Evolutionary conservation across 345 rosid genomes (phyloP).

Genomic region (Bruguiera parviflora): DNA sequence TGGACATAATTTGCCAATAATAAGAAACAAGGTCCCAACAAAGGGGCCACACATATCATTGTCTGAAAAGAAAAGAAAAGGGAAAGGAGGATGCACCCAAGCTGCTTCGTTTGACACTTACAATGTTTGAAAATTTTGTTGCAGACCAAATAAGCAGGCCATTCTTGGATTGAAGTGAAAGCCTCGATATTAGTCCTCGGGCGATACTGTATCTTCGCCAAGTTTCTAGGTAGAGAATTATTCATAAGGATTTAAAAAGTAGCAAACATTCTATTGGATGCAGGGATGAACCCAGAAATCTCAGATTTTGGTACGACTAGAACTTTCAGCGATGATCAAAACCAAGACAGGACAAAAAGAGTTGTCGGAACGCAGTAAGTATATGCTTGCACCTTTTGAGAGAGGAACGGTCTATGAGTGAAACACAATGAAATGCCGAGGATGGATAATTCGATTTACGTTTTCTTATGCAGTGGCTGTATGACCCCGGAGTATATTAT

Average conservation of each 20-base stretch:
- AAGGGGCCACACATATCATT: too few species aligned
- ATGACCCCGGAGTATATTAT: too few species aligned
- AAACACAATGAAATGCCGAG: too few species aligned
- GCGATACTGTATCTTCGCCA: slow-evolving; percentile 69
- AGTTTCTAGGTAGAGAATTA: slow-evolving; percentile 66
- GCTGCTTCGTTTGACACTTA: neutral
- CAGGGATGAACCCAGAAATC: slow-evolving; percentile 49
- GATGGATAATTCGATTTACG: too few species aligned
- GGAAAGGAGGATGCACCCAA: neutral
- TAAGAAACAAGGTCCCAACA: too few species aligned
- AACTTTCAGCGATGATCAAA: slow-evolving; percentile 47
- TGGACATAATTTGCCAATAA: too few species aligned
- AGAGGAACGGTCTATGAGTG: too few species aligned
- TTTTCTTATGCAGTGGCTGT: too few species aligned
- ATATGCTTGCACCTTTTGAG: too few species aligned
- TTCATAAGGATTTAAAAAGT: slow-evolving; percentile 67
- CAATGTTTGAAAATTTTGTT: neutral
- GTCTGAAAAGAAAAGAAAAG: too few species aligned
- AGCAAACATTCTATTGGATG: slow-evolving; percentile 61
- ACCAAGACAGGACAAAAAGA: too few species aligned
- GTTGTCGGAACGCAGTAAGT: slow-evolving; percentile 71
- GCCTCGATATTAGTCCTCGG: slow-evolving; percentile 51
- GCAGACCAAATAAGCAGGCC: slow-evolving; percentile 43
- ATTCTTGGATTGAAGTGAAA: slow-evolving; percentile 45
- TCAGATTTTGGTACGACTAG: slow-evolving; percentile 72